Conservation (phyloP, 2,329 filamentous ascomycete genomes). For the Xylaria sp. region DNA sequence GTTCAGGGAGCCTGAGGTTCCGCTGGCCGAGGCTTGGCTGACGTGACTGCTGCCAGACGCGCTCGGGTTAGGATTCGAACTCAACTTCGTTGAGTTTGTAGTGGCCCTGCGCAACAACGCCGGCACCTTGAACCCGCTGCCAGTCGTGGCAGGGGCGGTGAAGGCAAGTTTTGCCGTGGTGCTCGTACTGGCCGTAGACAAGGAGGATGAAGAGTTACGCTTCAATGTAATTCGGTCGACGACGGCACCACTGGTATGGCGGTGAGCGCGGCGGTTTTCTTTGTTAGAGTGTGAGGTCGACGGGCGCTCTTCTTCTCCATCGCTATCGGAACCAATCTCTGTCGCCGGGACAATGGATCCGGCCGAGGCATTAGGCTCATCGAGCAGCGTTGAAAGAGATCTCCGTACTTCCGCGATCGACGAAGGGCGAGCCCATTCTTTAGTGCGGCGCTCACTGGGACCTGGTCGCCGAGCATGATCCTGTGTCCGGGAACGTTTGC, state of each 20-base stretch:
- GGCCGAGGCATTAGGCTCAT: conserved; percentile 67
- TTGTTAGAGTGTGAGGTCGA: conserved; percentile 55
- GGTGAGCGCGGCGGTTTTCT: conserved; percentile 57
- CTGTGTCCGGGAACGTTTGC: conserved; percentile 48
- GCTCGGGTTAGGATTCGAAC: conserved; percentile 50
- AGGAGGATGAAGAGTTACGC: conserved; percentile 54
- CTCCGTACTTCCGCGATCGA: conserved; percentile 84
- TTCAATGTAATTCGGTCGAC: conserved; percentile 81
- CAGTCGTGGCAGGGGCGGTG: conserved; percentile 55
- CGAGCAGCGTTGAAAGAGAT: conserved; percentile 84
- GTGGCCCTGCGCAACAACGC: conserved; percentile 79
- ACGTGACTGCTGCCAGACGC: conserved; percentile 18
- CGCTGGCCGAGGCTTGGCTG: conserved; percentile 20
- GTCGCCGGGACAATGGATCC: conserved; percentile 61
- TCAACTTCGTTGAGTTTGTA: conserved; percentile 64
- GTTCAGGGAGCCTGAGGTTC: conserved; percentile 26
- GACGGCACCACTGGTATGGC: conserved; percentile 57
- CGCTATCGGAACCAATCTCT: conserved; percentile 63
- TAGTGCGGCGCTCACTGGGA: conserved; percentile 71
- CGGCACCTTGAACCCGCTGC: conserved; percentile 72
- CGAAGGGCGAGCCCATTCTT: conserved; percentile 72
- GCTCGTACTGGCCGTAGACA: conserved; percentile 39
- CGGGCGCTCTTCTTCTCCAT: conserved; percentile 56
- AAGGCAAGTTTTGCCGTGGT: conserved; percentile 65
- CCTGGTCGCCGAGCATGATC: conserved; percentile 60